These are phyloP conservation scores for Globisporangium irregulare DNA, from an alignment of 352 stramenopile genomes.

Conservation along the genomic window DNA sequence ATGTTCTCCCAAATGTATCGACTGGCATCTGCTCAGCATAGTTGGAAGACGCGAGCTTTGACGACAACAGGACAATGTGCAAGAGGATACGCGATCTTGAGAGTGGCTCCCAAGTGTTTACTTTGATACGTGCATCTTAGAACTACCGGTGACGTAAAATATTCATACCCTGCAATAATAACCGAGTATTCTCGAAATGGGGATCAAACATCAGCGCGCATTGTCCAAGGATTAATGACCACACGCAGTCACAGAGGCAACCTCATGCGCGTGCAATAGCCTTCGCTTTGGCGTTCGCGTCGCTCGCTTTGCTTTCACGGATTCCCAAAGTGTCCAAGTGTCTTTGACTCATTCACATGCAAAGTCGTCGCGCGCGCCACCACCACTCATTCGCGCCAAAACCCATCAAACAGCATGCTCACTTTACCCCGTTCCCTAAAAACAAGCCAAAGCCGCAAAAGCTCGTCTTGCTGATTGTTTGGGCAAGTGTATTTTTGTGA, in stretches of 20 bases:
- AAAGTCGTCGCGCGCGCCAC: neutral
- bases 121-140: too few relatives aligned
- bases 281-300: neutral
- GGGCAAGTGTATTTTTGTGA: constrained; percentile 7
- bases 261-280: neutral
- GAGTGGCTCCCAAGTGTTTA: too few relatives aligned
- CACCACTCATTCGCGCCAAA: neutral
- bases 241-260: neutral
- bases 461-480: neutral
- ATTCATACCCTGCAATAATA: too few relatives aligned
- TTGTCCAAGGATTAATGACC: neutral
- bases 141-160: too few relatives aligned
- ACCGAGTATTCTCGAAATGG: too few relatives aligned
- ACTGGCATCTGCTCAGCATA: too few relatives aligned
- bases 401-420: neutral
- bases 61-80: too few relatives aligned
- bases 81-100: too few relatives aligned
- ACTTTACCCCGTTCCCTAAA: neutral
- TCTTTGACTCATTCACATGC: neutral
- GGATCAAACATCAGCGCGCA: neutral
- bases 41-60: too few relatives aligned
- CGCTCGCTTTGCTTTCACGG: neutral
- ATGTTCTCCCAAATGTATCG: too few relatives aligned
- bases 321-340: neutral
- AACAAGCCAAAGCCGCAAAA: neutral